Evolutionary conservation across 164 flowering plant genomes (phyloP).

Genomic region (Magnolia sinica): DNA sequence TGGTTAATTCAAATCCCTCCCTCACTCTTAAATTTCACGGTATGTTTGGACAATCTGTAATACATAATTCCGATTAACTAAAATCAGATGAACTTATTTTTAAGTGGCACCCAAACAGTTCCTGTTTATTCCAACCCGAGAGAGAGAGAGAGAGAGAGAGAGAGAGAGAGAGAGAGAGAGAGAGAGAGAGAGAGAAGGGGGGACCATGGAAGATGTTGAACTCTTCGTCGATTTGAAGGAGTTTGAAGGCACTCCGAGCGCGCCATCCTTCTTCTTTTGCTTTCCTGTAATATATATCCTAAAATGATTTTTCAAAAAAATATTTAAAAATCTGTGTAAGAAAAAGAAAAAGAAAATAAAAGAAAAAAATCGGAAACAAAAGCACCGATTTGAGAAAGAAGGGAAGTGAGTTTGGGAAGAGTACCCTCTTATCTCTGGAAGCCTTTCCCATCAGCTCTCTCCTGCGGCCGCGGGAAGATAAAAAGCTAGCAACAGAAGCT

Average conservation of each 20-base stretch:
- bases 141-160: slow-evolving; percentile 3
- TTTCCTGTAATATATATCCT: slow-evolving; percentile 72
- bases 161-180: no score
- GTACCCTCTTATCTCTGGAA: slow-evolving; percentile 93
- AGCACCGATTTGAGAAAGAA: neutral
- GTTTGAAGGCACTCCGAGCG: slow-evolving; percentile 96
- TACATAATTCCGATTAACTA: no score
- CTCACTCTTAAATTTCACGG: no score
- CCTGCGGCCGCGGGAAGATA: no score
- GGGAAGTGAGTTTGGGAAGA: neutral
- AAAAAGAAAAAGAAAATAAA: no score
- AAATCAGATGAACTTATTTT: no score
- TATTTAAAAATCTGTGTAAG: no score
- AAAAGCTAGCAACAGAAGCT: no score
- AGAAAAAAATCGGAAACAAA: neutral
- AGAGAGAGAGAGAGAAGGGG: no score
- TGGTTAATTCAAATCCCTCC: no score
- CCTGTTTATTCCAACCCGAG: neutral
- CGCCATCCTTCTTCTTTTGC: slow-evolving; percentile 99
- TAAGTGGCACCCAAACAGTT: neutral
- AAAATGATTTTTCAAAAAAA: no score
- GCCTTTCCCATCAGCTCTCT: slow-evolving; percentile 67
- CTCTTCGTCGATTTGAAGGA: slow-evolving; percentile 94
- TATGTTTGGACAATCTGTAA: no score
- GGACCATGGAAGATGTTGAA: slow-evolving; percentile 83